Evolutionary conservation across 345 rosid genomes (phyloP).

Genomic region (Eucalyptus pauciflora): DNA sequence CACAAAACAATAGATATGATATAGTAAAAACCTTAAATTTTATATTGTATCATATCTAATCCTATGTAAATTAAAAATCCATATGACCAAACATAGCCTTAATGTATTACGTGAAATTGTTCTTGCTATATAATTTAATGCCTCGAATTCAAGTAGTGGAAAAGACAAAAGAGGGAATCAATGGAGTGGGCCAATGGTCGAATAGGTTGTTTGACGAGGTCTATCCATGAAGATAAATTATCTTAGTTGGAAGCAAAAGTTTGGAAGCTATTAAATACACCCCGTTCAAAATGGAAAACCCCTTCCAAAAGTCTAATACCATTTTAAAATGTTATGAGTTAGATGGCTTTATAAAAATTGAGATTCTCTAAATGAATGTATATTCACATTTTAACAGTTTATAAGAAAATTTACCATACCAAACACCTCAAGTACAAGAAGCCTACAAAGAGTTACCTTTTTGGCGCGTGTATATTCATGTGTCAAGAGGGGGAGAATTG

Average conservation of each 20-base stretch:
- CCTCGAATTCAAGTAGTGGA: not conserved
- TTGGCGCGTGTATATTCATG: not conserved
- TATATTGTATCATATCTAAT: too few relatives aligned
- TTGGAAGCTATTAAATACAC: not conserved
- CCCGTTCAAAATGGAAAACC: not conserved
- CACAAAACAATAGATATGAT: rapidly evolving
- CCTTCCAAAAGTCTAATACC: not conserved
- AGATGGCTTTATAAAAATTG: not conserved
- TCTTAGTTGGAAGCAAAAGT: not conserved
- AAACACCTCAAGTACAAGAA: not conserved
- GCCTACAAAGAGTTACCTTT: not conserved
- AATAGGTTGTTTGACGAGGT: not conserved
- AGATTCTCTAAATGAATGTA: not conserved
- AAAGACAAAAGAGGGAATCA: not conserved
- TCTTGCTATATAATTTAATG: not conserved
- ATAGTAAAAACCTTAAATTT: too few relatives aligned
- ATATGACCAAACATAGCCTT: not conserved
- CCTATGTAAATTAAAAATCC: rapidly evolving
- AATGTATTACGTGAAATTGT: not conserved
- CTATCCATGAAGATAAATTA: not conserved
- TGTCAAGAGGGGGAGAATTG: not conserved
- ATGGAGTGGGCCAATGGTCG: not conserved
- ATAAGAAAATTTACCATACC: not conserved
- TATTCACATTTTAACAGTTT: not conserved
- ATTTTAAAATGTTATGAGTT: not conserved